Percentiles rank a stretch among this genome's conserved stretches.
phyloP scores from a whole-genome alignment of 2,329 filamentous ascomycete species.

The Neonectria faginata region DNA sequence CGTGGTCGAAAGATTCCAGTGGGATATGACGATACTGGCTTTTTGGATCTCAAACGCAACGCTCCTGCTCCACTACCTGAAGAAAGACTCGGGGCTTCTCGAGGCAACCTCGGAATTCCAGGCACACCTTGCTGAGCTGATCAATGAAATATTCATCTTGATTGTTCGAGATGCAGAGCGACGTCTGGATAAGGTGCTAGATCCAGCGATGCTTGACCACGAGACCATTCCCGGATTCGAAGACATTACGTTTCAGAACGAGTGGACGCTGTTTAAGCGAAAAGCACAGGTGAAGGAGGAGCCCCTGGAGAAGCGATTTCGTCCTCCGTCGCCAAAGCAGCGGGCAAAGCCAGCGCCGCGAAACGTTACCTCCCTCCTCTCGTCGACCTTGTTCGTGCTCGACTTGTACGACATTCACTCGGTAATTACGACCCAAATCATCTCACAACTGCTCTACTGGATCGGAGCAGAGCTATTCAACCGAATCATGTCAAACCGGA shows the following conservation, averaged over 20 bases:
- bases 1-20: slow-evolving; percentile 94
- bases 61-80: slow-evolving; percentile 93
- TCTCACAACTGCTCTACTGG: slow-evolving; percentile 96
- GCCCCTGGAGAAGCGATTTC: slow-evolving; percentile 88
- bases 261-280: slow-evolving; percentile 96
- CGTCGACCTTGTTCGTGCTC: slow-evolving; percentile 94
- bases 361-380: slow-evolving; percentile 94
- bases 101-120: slow-evolving; percentile 90
- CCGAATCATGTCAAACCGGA: slow-evolving; percentile 94
- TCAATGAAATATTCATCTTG: slow-evolving; percentile 98
- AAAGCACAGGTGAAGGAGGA: slow-evolving; percentile 93
- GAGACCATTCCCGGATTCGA: slow-evolving; percentile 98
- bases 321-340: slow-evolving; percentile 92
- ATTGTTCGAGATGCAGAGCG: slow-evolving; percentile 97
- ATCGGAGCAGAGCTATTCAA: slow-evolving; percentile 97
- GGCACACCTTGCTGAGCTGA: slow-evolving; percentile 89
- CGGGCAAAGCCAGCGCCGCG: slow-evolving; percentile 91
- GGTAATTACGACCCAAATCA: slow-evolving; percentile 90
- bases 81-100: slow-evolving; percentile 88
- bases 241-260: slow-evolving; percentile 95
- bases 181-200: slow-evolving; percentile 94
- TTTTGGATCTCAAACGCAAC: slow-evolving; percentile 99
- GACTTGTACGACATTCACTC: slow-evolving; percentile 99
- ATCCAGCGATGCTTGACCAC: slow-evolving; percentile 94
- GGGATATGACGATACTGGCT: slow-evolving; percentile 99